phyloP scores from a whole-genome alignment of 2,329 filamentous ascomycete species.

The Pseudocercospora eumusae region DNA sequence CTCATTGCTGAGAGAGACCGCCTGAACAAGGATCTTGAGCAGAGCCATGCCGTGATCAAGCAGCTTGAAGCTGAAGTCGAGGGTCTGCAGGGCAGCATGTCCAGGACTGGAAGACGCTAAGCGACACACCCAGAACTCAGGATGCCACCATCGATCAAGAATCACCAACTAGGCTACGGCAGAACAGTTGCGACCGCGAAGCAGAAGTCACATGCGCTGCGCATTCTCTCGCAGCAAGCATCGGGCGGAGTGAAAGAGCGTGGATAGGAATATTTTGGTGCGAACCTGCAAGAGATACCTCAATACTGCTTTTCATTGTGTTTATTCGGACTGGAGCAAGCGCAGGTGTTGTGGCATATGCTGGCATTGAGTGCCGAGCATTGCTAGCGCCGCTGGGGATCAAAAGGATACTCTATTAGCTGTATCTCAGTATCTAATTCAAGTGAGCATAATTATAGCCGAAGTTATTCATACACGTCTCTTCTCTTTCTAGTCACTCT shows the following conservation, averaged over 20 bases:
- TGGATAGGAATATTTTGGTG: constrained; percentile 15
- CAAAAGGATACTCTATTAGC: constrained; percentile 22
- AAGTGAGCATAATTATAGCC: constrained; percentile 9
- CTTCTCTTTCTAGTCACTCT: background rate
- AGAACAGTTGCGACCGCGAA: constrained; percentile 25
- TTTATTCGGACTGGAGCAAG: constrained; percentile 25
- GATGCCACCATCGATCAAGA: constrained; percentile 10
- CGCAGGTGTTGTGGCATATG: constrained; percentile 24
- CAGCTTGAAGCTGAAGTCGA: constrained; percentile 90
- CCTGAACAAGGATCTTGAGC: constrained; percentile 99
- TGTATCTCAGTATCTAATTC: constrained; percentile 24
- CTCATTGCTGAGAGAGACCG: constrained; percentile 97
- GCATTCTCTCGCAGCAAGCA: constrained; percentile 19
- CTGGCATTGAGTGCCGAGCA: constrained; percentile 26
- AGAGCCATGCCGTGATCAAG: constrained; percentile 90
- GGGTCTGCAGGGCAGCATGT: constrained; percentile 67
- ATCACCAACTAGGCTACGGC: constrained; percentile 23
- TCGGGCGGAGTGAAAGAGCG: constrained; percentile 20
- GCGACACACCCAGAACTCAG: background rate
- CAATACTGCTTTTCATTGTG: constrained; percentile 31
- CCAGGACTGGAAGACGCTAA: constrained; percentile 39
- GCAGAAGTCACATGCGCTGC: constrained; percentile 18
- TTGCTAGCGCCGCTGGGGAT: constrained; percentile 16
- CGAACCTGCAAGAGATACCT: constrained; percentile 31
- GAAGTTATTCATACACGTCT: background rate